phyloP scores from a whole-genome alignment of 139 green algal species.

The Tetradesmus obliquus region DNA sequence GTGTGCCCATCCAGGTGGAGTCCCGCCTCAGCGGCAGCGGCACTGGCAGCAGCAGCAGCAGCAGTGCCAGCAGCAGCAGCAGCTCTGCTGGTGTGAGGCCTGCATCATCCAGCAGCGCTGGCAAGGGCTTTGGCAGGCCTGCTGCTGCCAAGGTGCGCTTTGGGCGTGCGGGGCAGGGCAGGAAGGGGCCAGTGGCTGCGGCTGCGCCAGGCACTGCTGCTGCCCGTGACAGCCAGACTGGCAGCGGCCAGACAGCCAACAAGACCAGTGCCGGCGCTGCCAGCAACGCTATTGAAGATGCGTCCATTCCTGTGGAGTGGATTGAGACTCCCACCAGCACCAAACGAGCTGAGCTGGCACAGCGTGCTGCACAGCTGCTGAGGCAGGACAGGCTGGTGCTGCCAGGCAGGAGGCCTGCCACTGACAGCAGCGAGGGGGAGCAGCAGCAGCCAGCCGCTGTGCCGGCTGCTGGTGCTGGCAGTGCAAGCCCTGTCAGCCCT shows the following conservation, averaged over 20 bases:
- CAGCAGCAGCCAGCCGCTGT: background rate
- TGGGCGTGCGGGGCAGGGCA: background rate
- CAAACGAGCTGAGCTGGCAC: background rate
- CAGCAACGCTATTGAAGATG: background rate
- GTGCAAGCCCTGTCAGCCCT: background rate
- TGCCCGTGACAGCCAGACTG: background rate
- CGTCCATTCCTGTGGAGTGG: constrained; percentile 32
- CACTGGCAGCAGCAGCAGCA: background rate
- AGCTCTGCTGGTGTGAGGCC: background rate
- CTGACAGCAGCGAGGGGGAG: background rate
- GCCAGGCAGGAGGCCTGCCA: constrained; percentile 5
- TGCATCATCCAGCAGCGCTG: background rate
- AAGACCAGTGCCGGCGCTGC: background rate
- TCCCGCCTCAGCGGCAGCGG: background rate
- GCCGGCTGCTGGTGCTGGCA: background rate
- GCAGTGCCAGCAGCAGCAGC: background rate
- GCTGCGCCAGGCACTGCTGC: background rate
- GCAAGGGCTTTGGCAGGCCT: constrained; percentile 28
- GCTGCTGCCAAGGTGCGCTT: background rate
- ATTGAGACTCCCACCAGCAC: background rate
- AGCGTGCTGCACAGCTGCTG: background rate
- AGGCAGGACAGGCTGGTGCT: background rate
- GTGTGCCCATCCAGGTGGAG: background rate
- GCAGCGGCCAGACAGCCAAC: background rate
- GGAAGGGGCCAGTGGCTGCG: background rate